These are phyloP conservation scores for Populus davidiana DNA, from an alignment of 345 rosid genomes.

Conservation along the genomic window DNA sequence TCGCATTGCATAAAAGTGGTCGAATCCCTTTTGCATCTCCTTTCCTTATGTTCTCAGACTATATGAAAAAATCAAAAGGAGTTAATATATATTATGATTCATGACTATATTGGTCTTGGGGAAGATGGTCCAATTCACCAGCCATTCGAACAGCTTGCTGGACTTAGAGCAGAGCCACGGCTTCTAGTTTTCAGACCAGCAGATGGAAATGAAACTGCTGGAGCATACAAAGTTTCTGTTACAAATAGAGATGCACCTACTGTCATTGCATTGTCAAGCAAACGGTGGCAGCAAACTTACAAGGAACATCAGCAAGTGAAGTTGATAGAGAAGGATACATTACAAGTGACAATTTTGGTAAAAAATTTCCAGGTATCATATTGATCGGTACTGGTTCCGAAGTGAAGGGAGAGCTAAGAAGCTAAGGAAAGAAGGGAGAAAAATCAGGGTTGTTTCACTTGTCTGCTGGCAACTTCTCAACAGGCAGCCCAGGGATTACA, in stretches of 20 bases:
- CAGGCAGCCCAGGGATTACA: conserved; percentile 26
- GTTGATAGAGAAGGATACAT: conserved; percentile 35
- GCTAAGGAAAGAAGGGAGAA: conserved; percentile 33
- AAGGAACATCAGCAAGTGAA: conserved; percentile 21
- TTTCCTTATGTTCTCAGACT: conserved; percentile 36
- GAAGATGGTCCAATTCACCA: conserved; percentile 48
- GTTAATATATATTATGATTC: conserved; percentile 36
- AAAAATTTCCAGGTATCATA: conserved; percentile 25
- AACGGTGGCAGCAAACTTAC: conserved; percentile 25
- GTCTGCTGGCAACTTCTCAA: conserved; percentile 35
- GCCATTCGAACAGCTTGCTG: conserved; percentile 39
- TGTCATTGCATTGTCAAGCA: conserved; percentile 33
- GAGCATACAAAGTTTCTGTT: conserved; percentile 31
- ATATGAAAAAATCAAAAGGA: conserved; percentile 35
- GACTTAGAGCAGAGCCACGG: conserved; percentile 33
- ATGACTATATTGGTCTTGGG: conserved; percentile 41
- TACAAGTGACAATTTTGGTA: conserved; percentile 27
- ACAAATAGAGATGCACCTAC: conserved; percentile 23
- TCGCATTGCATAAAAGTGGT: conserved; percentile 31
- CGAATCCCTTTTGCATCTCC: conserved; percentile 36
- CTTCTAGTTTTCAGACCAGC: conserved; percentile 37
- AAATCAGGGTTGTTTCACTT: conserved; percentile 37
- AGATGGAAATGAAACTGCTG: conserved; percentile 41
- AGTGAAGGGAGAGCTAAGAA: conserved; percentile 15
- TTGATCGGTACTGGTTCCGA: conserved; percentile 40